A percentile compares a stretch with the other conserved stretches of the same genome.
phyloP scores from a whole-genome alignment of 2,329 filamentous ascomycete species.

The Pseudonectria buxi region DNA sequence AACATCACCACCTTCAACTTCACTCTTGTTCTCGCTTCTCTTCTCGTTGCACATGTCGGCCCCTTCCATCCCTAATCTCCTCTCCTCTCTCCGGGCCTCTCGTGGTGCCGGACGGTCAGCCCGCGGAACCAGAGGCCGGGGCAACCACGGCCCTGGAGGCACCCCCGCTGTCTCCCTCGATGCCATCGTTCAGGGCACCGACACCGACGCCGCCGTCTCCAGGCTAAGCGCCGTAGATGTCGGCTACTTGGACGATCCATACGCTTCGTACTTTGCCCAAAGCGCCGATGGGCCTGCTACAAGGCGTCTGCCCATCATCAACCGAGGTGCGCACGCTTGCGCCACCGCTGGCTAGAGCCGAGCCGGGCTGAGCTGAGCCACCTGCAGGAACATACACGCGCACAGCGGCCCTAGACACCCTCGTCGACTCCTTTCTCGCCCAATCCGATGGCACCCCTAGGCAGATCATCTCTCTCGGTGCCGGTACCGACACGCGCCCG shows the following conservation, averaged over 20 bases:
- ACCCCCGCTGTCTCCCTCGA: slow-evolving; percentile 49
- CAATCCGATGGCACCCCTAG: slow-evolving; percentile 31
- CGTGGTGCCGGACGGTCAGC: slow-evolving; percentile 22
- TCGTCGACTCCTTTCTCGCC: slow-evolving; percentile 66
- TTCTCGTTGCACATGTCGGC: slow-evolving; percentile 54
- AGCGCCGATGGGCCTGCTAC: slow-evolving; percentile 38
- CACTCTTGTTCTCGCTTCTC: no score
- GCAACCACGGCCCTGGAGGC: slow-evolving; percentile 25
- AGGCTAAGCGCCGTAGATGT: slow-evolving; percentile 80
- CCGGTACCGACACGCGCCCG: slow-evolving; percentile 85
- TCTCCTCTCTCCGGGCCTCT: slow-evolving; percentile 41
- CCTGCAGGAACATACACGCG: slow-evolving; percentile 82
- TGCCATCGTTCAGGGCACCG: slow-evolving; percentile 75
- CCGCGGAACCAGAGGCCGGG: slow-evolving; percentile 11
- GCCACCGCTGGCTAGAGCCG: background rate
- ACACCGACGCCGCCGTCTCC: slow-evolving; percentile 84
- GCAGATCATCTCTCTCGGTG: slow-evolving; percentile 88
- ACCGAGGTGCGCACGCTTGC: slow-evolving; percentile 58
- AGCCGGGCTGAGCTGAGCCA: slow-evolving; percentile 10
- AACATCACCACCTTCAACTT: no score
- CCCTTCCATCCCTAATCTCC: slow-evolving; percentile 72
- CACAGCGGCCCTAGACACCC: slow-evolving; percentile 71
- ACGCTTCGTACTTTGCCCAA: slow-evolving; percentile 63
- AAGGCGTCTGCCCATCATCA: slow-evolving; percentile 82
- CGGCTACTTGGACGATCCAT: slow-evolving; percentile 79